These are phyloP conservation scores for Termitomyces sp. DNA, from an alignment of 768 basidiomycete genomes.

Conservation along the genomic window DNA sequence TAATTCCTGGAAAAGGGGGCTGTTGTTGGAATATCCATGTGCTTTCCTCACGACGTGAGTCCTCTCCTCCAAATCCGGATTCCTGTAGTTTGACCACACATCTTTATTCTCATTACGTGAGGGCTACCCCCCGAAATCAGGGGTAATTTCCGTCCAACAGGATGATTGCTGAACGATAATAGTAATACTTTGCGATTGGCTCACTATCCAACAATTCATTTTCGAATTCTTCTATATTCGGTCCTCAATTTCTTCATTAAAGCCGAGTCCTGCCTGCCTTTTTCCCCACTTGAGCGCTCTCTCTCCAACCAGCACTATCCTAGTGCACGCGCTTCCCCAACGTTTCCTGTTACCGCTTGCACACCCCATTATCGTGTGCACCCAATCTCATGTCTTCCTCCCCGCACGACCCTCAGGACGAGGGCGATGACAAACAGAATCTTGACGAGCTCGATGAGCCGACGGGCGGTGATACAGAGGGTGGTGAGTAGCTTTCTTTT, in stretches of 20 bases:
- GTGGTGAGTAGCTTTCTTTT: slow-evolving; percentile 30
- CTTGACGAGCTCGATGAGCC: slow-evolving; percentile 59
- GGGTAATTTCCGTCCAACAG: slow-evolving; percentile 32
- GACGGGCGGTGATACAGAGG: slow-evolving; percentile 34
- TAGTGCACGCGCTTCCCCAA: slow-evolving; percentile 27
- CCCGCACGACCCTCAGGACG: slow-evolving; percentile 48
- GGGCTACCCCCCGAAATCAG: slow-evolving; percentile 51
- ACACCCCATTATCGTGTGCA: slow-evolving; percentile 27
- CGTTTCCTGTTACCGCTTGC: slow-evolving; percentile 16
- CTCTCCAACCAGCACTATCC: slow-evolving; percentile 37
- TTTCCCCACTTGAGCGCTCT: slow-evolving; percentile 56
- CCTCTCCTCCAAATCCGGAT: slow-evolving; percentile 31
- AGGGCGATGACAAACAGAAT: slow-evolving; percentile 50
- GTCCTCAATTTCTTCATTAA: slow-evolving; percentile 74
- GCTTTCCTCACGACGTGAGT: slow-evolving; percentile 25
- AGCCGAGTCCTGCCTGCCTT: slow-evolving; percentile 58
- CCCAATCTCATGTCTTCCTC: slow-evolving; percentile 57
- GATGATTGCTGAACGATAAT: slow-evolving; percentile 8
- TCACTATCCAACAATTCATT: slow-evolving; percentile 60
- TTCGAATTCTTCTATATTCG: slow-evolving; percentile 64
- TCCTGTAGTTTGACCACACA: slow-evolving; percentile 22
- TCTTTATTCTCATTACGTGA: slow-evolving; percentile 49
- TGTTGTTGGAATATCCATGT: slow-evolving; percentile 24
- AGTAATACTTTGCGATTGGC: slow-evolving; percentile 26
- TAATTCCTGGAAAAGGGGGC: slow-evolving; percentile 16